A percentile compares a stretch with the other conserved stretches of the same genome.
phyloP scores from a whole-genome alignment of 352 stramenopile genomes.

The Phytophthora gonapodyides region DNA sequence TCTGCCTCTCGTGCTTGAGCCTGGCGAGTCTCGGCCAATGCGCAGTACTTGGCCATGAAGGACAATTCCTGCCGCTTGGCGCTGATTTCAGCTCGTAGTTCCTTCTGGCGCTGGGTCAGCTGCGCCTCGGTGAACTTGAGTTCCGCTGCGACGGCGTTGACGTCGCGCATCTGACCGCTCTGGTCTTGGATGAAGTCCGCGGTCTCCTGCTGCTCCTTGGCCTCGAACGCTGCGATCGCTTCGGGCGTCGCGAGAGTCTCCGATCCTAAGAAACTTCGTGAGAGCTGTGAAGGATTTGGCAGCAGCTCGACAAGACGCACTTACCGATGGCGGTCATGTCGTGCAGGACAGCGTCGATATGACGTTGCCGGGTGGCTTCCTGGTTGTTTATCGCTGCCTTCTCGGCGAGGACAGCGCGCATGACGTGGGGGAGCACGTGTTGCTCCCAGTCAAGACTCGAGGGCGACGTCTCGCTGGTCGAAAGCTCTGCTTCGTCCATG shows the following conservation, averaged over 20 bases:
- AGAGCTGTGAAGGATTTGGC: constrained; percentile 14
- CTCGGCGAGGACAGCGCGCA: constrained; percentile 47
- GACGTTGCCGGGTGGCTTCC: constrained; percentile 39
- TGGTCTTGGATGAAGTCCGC: constrained; percentile 38
- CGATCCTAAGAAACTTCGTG: constrained; percentile 30
- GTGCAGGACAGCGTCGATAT: constrained; percentile 40
- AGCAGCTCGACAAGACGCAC: constrained; percentile 13
- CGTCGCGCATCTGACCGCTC: constrained; percentile 16
- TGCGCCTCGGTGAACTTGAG: constrained; percentile 52
- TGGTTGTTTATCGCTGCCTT: constrained; percentile 39
- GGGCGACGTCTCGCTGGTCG: neutral
- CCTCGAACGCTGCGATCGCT: constrained; percentile 38
- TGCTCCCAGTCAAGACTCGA: constrained; percentile 16
- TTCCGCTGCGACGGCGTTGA: constrained; percentile 36
- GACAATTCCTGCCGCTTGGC: constrained; percentile 39
- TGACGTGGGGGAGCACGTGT: constrained; percentile 28
- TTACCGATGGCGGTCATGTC: constrained; percentile 39
- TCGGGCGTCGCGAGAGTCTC: constrained; percentile 30
- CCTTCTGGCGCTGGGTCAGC: constrained; percentile 57
- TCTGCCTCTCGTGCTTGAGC: constrained; percentile 47
- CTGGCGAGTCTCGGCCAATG: constrained; percentile 36
- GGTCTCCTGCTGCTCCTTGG: constrained; percentile 32
- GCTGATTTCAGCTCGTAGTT: constrained; percentile 47
- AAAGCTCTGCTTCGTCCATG: constrained; percentile 25
- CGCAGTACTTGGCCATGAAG: constrained; percentile 39